phyloP scores from a whole-genome alignment of 2,329 filamentous ascomycete species.

The Sclerotinia nivalis region DNA sequence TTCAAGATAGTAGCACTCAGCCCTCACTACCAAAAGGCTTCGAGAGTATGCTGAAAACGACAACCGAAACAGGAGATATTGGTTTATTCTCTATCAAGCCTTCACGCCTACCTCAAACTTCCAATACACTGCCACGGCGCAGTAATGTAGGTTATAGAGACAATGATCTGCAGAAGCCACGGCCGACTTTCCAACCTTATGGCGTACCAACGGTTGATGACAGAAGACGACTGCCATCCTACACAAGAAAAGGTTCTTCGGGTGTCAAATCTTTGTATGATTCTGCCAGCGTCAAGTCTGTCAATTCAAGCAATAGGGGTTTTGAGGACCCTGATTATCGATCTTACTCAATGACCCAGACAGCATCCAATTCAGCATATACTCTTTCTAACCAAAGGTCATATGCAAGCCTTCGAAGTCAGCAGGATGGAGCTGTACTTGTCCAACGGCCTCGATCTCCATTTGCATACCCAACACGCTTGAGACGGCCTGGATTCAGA shows the following conservation, averaged over 20 bases:
- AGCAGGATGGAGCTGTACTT: slow-evolving; percentile 43
- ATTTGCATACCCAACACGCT: slow-evolving; percentile 58
- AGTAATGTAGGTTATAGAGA: slow-evolving; percentile 27
- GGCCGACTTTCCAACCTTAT: slow-evolving; percentile 33
- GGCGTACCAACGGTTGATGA: slow-evolving; percentile 44
- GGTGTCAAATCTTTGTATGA: slow-evolving; percentile 59
- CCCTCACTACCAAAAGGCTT: slow-evolving; percentile 53
- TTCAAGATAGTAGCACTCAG: slow-evolving; percentile 43
- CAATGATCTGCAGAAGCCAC: slow-evolving; percentile 28
- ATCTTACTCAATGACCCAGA: slow-evolving; percentile 56
- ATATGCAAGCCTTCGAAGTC: slow-evolving; percentile 51
- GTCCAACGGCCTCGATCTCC: slow-evolving; percentile 58
- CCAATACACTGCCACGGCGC: slow-evolving; percentile 33
- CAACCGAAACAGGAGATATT: slow-evolving; percentile 66
- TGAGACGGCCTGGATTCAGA: slow-evolving; percentile 53
- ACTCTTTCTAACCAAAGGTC: slow-evolving; percentile 51
- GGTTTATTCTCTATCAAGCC: slow-evolving; percentile 59
- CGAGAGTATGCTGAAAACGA: slow-evolving; percentile 66
- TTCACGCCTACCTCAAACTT: slow-evolving; percentile 37
- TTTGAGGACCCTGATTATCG: slow-evolving; percentile 49
- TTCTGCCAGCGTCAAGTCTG: slow-evolving; percentile 51
- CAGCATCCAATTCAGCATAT: slow-evolving; percentile 42
- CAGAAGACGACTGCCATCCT: slow-evolving; percentile 49
- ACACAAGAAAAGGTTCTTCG: slow-evolving; percentile 50
- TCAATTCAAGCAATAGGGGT: slow-evolving; percentile 40